Evolutionary conservation across 1,284 basidiomycete genomes (phyloP), one percentile per base, ranked within the genome.

Genomic region (Ceratobasidium theobromae): DNA sequence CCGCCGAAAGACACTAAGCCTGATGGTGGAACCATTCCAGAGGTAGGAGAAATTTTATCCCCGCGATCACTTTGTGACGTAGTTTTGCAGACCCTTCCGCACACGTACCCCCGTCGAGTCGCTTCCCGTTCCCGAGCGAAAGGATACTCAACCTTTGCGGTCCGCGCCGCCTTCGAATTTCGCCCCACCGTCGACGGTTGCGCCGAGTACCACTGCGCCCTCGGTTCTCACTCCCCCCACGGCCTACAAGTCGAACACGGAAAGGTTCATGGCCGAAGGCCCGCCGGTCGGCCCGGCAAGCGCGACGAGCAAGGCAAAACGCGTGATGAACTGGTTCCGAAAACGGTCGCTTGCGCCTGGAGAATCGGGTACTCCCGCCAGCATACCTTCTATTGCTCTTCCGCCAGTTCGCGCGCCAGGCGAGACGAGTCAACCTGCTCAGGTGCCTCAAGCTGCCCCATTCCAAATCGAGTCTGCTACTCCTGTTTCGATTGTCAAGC

Each of bases 21-120:
- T 92, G 51, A 89, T 93, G 83, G 88, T 91, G 3, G 89, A 91
- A 71, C 88, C 89, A 4, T 78, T 91, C 71, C 68, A 81, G 83
- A 30, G 68, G 58, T 21, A 55, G 46, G 66, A 38, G 33, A 8
- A 12, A 21, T 33, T 21, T 65, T 16, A 41, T 43, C 12, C 54
- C 25, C 32, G 12, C 11, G 25, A 45, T 30, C 32, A 33, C 23
- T 21, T 57, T 49, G 28, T 41, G 16, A 27, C 53, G 58, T 11
- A 65, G 40, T 65, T 40, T 38, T 33, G 18, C 35, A 53, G 53
- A 18, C 64, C 48, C 12, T 67, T 67, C 64, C 53, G 46, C 30
- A 68, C 62, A 12, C 58, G 58, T 12, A 62, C 46, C 8, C 48
- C 58, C 14, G 58, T 41, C 14, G 72, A 75, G 12, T 45, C 71